Conservation (phyloP, 805 yeast species). For the Lachancea sp. region DNA sequence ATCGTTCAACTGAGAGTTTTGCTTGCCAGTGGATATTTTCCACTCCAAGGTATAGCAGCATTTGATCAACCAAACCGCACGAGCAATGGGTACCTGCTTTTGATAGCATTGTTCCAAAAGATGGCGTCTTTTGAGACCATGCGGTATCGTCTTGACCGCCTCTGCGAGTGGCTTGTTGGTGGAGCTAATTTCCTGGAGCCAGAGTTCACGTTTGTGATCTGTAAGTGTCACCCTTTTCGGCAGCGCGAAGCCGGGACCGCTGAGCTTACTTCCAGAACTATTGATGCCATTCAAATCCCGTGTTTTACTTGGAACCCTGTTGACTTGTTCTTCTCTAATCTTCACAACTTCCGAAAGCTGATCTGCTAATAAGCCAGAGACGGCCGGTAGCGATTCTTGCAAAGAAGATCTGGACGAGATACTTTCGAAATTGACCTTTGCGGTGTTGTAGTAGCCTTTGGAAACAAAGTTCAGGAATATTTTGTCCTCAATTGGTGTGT, state of each 20-base stretch:
- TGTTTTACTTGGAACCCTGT: constrained; percentile 20
- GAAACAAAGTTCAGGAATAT: constrained; percentile 28
- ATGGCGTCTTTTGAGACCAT: constrained; percentile 71
- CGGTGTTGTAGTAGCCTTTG: constrained; percentile 30
- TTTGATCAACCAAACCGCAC: constrained; percentile 88
- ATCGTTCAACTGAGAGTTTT: constrained; percentile 13
- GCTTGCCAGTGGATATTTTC: constrained; percentile 18
- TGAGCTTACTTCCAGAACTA: constrained; percentile 14
- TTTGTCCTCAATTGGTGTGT: constrained; percentile 28
- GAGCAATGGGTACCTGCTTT: constrained; percentile 61
- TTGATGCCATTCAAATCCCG: constrained; percentile 6
- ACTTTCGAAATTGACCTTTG: constrained; percentile 32
- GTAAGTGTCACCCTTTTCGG: constrained; percentile 72
- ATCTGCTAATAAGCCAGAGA: constrained; percentile 25
- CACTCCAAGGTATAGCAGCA: constrained; percentile 79
- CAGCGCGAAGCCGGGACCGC: constrained; percentile 29
- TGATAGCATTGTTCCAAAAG: constrained; percentile 67
- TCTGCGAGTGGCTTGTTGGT: constrained; percentile 57
- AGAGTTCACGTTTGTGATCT: constrained; percentile 73
- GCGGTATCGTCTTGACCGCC: constrained; percentile 78
- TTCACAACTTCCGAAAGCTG: constrained; percentile 26
- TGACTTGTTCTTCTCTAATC: constrained; percentile 29
- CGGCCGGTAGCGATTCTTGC: constrained; percentile 29
- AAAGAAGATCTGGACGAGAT: constrained; percentile 33
- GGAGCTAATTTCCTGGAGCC: constrained; percentile 78